A percentile compares a stretch with the other conserved stretches of the same genome.
These are phyloP conservation scores for Phoenix dactylifera DNA, from an alignment of 176 grass and related monocot genomes.

Conservation along the genomic window DNA sequence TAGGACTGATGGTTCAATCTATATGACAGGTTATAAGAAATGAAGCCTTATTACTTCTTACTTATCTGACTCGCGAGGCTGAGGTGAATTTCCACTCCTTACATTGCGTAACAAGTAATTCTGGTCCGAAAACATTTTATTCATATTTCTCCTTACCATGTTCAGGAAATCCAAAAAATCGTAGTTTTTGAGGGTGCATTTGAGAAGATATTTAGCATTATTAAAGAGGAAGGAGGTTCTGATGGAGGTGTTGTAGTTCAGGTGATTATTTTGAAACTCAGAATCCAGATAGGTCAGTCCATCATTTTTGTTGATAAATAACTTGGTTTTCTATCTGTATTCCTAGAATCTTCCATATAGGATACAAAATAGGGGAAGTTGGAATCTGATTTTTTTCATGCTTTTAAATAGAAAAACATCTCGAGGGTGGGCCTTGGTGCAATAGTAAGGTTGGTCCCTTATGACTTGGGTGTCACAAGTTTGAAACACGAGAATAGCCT, in stretches of 20 bases:
- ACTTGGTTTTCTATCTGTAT: too few species aligned
- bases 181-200: slow-evolving; percentile 95
- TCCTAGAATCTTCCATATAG: too few species aligned
- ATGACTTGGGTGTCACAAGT: too few species aligned
- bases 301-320: slow-evolving; percentile 1
- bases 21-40: slow-evolving; percentile 90
- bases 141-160: slow-evolving; percentile 10
- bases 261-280: slow-evolving; percentile 39
- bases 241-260: slow-evolving; percentile 99
- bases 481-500: too few species aligned
- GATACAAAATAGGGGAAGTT: too few species aligned
- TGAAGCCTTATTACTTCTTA: slow-evolving; percentile 93
- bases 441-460: too few species aligned
- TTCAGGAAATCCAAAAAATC: slow-evolving; percentile 99
- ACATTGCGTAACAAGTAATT: slow-evolving; percentile 6
- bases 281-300: background rate
- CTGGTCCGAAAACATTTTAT: background rate
- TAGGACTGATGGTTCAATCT: slow-evolving; percentile 7
- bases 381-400: too few species aligned
- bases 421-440: too few species aligned
- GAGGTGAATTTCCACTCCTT: slow-evolving; percentile 34
- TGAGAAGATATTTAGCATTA: slow-evolving; percentile 99
- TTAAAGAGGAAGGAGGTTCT: slow-evolving; percentile 90
- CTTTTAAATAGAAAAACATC: too few species aligned
- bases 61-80: slow-evolving; percentile 90